Evolutionary conservation across 768 basidiomycete genomes (phyloP), one percentile per base, ranked within the genome.

Genomic region (Gymnopilus dilepis): DNA sequence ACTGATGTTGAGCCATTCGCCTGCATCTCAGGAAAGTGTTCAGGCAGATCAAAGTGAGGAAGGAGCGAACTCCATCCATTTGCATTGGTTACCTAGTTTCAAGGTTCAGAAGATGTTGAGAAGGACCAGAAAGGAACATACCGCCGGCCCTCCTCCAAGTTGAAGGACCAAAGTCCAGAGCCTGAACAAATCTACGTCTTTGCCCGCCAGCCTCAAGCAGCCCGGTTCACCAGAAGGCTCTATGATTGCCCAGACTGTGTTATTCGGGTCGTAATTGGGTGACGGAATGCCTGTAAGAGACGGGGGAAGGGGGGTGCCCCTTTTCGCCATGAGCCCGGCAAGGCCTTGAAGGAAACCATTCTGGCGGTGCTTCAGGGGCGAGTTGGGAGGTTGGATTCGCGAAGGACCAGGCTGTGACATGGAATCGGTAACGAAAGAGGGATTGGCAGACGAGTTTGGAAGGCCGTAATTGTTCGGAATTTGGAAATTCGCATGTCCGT

Each of bases 161-260:
- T 85, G 81, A 59, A 76, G 76, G 45, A 91, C 88, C 41, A 84
- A 62, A 12, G 79, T 80, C 87, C 89, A 94, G 9, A 94, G 74
- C 69, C 82, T 89, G 73, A 89, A 87, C n/a, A 94, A 72, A 70
- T 91, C 88, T 45, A 94, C 75, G 66, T 93, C 91, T 71, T 83
- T 89, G 17, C 89, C 90, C 2, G 86, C 89, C 19, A 94, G 69
- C 50, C 85, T 84, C 72, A 94, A 80, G 40, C 81, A 75, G 31
- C 93, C 92, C 11, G 81, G 65, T 63, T 90, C 89, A 58, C 78
- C 69, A 11, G 86, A 83, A 26, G 83, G 78, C 61, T 93, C 90
- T 61, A 94, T 76, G 55, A 76, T 74, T 69, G 86, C 85, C 87
- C 89, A 94, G 21, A 76, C 81, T 0, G 91, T 86, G 42, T 76